Evolutionary conservation across 1,284 basidiomycete genomes (phyloP).

Genomic region (Apiotrichum siamense): DNA sequence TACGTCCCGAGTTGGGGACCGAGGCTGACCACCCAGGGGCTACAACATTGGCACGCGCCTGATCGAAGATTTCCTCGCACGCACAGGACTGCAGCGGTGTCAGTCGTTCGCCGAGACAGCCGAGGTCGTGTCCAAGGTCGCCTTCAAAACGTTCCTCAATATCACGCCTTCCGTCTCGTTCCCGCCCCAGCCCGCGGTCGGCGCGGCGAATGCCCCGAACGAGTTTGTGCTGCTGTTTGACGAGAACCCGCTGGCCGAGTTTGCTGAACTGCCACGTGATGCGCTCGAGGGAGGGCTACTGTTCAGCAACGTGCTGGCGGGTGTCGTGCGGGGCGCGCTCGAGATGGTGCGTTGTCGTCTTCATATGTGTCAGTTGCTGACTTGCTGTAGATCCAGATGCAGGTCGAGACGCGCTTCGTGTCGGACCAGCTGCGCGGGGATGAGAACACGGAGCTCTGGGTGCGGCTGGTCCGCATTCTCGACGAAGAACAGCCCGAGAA

Average conservation of each 20-base stretch:
- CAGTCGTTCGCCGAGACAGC: slow-evolving; percentile 88
- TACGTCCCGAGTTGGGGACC: slow-evolving; percentile 25
- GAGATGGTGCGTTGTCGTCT: slow-evolving; percentile 84
- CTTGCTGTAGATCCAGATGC: slow-evolving; percentile 77
- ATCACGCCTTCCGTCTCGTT: slow-evolving; percentile 80
- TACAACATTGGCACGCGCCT: slow-evolving; percentile 95
- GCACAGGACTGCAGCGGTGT: slow-evolving; percentile 77
- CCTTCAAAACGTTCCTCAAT: slow-evolving; percentile 98
- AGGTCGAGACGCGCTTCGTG: slow-evolving; percentile 83
- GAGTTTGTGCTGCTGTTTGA: slow-evolving; percentile 81
- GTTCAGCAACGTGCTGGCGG: slow-evolving; percentile 94
- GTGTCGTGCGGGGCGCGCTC: slow-evolving; percentile 83
- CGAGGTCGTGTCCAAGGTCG: slow-evolving; percentile 91
- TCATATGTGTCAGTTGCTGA: not conserved
- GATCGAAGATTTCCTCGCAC: slow-evolving; percentile 95
- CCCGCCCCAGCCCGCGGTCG: slow-evolving; percentile 41
- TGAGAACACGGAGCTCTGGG: slow-evolving; percentile 87
- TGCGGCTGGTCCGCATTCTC: slow-evolving; percentile 80
- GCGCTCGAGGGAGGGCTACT: slow-evolving; percentile 81
- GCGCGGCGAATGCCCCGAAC: slow-evolving; percentile 3
- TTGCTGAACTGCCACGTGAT: slow-evolving; percentile 93
- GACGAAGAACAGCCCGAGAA: slow-evolving; percentile 71
- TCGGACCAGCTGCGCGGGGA: slow-evolving; percentile 89
- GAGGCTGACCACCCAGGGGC: slow-evolving; percentile 61
- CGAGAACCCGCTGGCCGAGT: slow-evolving; percentile 94